Evolutionary conservation across 441 rosid genomes (phyloP), one percentile per base, ranked within the genome.

Genomic region (Omphalea diandra): DNA sequence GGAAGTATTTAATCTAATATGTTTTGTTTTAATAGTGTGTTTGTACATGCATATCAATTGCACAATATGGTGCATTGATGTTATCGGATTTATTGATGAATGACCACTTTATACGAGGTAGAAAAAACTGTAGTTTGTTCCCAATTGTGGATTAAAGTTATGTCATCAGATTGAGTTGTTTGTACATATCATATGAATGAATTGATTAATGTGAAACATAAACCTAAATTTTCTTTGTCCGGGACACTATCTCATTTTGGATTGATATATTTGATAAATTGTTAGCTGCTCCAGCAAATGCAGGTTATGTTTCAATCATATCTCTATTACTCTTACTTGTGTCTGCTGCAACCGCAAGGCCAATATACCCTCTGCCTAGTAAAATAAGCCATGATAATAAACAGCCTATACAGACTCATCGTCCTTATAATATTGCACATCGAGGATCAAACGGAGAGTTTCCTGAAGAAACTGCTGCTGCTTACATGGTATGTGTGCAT

Each of bases 401-500:
- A 77, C 86, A 74, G 72, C 88, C 88, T 17, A 72, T 93, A 58
- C 99, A 95, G 84, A 89, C 99, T 72, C 87, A 83, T 44, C 97
- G 96, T 65, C 89, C 98, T 0, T 93, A 80, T 71, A 95, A 95
- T 57, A 67, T 95, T 69, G 97, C 97, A 15, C 99, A 95, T 78
- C 80, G 99, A 73, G 99, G 99, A 78, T 88, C 97, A 50, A 90
- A 91, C 70, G 97, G 98, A 64, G 98, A 91, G 81, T 44, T 93
- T 63, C 98, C 99, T 11, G 98, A 95, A 87, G 99, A 87, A 87
- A 93, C 97, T 67, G 87, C 89, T 74, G 87, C 90, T 73, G 90
- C 98, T 24, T 95, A 93, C 78, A 68, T 81, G 97, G 97, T 93
- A 76, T 71, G 67, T 60, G 57, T 74, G 12, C 66, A 58, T 47